Percentiles rank a stretch among this genome's conserved stretches.
Conservation (phyloP, 2,329 filamentous ascomycete species). For the Fusarium sp. region DNA sequence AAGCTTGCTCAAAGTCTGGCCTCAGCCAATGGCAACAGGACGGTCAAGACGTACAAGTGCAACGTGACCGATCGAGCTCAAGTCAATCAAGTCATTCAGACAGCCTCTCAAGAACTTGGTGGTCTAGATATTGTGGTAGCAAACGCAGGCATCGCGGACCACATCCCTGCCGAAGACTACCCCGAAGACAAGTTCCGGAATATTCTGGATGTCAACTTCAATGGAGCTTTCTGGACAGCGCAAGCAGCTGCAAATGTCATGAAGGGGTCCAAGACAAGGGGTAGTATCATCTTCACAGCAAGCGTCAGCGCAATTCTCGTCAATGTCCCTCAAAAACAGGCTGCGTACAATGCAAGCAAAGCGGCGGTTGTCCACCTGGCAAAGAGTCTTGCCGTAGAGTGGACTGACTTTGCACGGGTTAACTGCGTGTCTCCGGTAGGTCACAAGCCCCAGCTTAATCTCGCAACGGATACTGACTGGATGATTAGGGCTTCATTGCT, state of each 20-base stretch:
- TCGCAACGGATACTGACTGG: not conserved
- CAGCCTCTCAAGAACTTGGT: slow-evolving; percentile 55
- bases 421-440: slow-evolving; percentile 58
- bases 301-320: slow-evolving; percentile 59
- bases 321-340: slow-evolving; percentile 59
- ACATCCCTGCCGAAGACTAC: slow-evolving; percentile 58
- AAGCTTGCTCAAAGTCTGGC: slow-evolving; percentile 23
- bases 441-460: slow-evolving; percentile 7
- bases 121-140: slow-evolving; percentile 60
- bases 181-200: slow-evolving; percentile 56
- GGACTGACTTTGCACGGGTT: slow-evolving; percentile 59
- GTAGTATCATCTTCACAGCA: slow-evolving; percentile 59
- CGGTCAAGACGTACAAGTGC: slow-evolving; percentile 56
- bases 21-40: slow-evolving; percentile 12
- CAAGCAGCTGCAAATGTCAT: slow-evolving; percentile 59
- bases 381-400: slow-evolving; percentile 60
- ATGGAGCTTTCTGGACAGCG: slow-evolving; percentile 61
- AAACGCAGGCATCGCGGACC: slow-evolving; percentile 58
- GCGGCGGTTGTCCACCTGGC: slow-evolving; percentile 59
- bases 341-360: slow-evolving; percentile 61
- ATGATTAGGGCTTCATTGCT: slow-evolving; percentile 38
- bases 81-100: slow-evolving; percentile 46
- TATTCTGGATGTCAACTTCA: slow-evolving; percentile 59
- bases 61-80: slow-evolving; percentile 53
- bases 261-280: slow-evolving; percentile 52